Evolutionary conservation across 2,329 filamentous ascomycete genomes (phyloP).

Genomic region (Microascus cirrosus): DNA sequence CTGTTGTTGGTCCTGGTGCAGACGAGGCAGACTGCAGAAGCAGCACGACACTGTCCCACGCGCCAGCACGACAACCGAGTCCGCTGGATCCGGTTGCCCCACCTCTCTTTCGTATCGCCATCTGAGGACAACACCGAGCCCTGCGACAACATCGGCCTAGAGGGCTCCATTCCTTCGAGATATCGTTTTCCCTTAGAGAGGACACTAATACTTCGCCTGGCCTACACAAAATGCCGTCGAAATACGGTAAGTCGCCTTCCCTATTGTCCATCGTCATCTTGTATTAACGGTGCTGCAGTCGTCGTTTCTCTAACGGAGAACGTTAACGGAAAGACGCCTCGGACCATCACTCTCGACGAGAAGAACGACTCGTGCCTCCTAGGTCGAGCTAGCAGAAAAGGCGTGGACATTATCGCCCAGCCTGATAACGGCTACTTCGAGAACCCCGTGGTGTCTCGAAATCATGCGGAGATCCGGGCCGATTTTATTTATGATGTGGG

Average conservation of each 20-base stretch:
- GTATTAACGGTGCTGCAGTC: neutral
- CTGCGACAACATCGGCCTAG: too few species aligned
- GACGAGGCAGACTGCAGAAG: too few species aligned
- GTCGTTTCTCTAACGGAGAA: neutral
- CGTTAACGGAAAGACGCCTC: neutral
- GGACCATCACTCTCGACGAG: conserved; percentile 1
- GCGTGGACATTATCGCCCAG: neutral
- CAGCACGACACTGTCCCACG: too few species aligned
- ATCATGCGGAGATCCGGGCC: conserved; percentile 5
- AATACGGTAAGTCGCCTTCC: neutral
- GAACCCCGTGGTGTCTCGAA: conserved; percentile 7
- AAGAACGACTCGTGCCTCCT: conserved; percentile 2
- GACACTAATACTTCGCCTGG: neutral
- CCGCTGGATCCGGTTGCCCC: too few species aligned
- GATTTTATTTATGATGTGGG: conserved; percentile 4
- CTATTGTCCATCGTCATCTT: neutral
- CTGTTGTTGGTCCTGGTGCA: too few species aligned
- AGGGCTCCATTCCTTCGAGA: too few species aligned
- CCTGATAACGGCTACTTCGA: conserved; percentile 5
- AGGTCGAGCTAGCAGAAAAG: conserved; percentile 6
- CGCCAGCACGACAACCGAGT: too few species aligned
- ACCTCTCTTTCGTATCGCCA: neutral
- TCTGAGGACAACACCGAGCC: neutral
- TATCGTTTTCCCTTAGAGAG: neutral
- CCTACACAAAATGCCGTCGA: neutral